These are phyloP conservation scores for Leucosporidium scottii DNA, from an alignment of 768 basidiomycete species.

Conservation along the genomic window DNA sequence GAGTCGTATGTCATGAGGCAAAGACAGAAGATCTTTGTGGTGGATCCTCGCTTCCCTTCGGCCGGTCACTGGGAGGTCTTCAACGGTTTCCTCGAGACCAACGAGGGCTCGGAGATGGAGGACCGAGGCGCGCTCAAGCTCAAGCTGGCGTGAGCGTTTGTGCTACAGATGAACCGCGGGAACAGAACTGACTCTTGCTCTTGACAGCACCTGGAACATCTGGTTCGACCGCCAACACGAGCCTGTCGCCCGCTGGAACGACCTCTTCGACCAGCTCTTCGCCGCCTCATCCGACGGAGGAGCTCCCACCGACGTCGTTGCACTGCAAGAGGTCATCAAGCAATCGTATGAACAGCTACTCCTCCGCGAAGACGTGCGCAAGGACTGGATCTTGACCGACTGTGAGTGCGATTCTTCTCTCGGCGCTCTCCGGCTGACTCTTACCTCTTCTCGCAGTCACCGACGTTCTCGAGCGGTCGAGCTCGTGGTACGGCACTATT, in stretches of 20 bases:
- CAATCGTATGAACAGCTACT: background rate
- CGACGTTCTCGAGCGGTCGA: slow-evolving; percentile 4
- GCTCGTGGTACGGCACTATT: background rate
- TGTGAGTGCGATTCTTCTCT: background rate
- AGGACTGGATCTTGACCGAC: slow-evolving; percentile 1
- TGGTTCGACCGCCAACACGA: background rate
- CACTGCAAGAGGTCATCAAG: background rate
- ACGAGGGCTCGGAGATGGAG: background rate
- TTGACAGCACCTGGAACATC: background rate
- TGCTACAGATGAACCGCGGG: too few relatives aligned
- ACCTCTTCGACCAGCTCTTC: background rate
- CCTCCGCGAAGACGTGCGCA: background rate
- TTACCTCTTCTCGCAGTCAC: background rate
- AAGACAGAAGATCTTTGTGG: too few relatives aligned
- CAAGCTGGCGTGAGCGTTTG: background rate
- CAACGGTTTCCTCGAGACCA: background rate
- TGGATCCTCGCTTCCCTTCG: too few relatives aligned
- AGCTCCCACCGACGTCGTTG: background rate
- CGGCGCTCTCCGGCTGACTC: too few relatives aligned
- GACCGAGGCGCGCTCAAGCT: background rate
- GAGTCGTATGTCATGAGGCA: too few relatives aligned
- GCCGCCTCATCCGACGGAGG: background rate
- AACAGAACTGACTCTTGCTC: background rate
- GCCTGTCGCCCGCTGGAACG: background rate
- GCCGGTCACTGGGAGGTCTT: background rate